Conservation (phyloP, 75 land plant species). For the Picea sitchensis region DNA sequence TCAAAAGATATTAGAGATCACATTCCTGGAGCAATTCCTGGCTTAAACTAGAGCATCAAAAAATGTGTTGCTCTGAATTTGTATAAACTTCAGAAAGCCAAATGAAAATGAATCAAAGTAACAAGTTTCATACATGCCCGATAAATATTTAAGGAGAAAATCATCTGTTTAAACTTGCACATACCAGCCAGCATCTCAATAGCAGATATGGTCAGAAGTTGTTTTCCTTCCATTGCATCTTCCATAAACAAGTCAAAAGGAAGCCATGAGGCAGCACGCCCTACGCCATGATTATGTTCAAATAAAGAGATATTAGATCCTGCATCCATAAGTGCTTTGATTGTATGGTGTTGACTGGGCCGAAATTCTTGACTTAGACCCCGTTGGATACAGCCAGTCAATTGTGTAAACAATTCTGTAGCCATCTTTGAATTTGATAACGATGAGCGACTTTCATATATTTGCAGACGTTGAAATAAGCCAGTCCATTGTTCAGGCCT, state of each 20-base stretch:
- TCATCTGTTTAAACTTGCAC: background rate
- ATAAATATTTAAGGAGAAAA: background rate
- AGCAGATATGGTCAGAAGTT: slow-evolving; percentile 56
- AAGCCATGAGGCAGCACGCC: slow-evolving; percentile 63
- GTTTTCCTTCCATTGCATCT: slow-evolving; percentile 71
- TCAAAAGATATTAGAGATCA: too few relatives aligned
- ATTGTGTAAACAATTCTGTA: slow-evolving; percentile 28
- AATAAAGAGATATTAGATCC: slow-evolving; percentile 26
- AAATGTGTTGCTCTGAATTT: background rate
- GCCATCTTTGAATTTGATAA: slow-evolving; percentile 17
- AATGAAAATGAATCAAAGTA: background rate
- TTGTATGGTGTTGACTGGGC: slow-evolving; percentile 32
- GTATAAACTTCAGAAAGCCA: background rate
- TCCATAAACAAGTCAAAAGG: slow-evolving; percentile 83
- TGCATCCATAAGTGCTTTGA: slow-evolving; percentile 38
- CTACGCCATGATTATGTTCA: slow-evolving; percentile 36
- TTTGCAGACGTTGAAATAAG: slow-evolving; percentile 52
- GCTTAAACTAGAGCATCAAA: background rate
- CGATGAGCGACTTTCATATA: slow-evolving; percentile 35
- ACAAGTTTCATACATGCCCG: background rate
- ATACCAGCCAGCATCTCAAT: slow-evolving; percentile 63
- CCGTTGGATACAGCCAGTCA: slow-evolving; percentile 39
- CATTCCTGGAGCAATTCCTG: too few relatives aligned
- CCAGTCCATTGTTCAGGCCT: slow-evolving; percentile 72
- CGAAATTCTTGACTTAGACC: slow-evolving; percentile 38